Evolutionary conservation across 116 monocot genomes (phyloP).

Genomic region (Posidonia oceanica): DNA sequence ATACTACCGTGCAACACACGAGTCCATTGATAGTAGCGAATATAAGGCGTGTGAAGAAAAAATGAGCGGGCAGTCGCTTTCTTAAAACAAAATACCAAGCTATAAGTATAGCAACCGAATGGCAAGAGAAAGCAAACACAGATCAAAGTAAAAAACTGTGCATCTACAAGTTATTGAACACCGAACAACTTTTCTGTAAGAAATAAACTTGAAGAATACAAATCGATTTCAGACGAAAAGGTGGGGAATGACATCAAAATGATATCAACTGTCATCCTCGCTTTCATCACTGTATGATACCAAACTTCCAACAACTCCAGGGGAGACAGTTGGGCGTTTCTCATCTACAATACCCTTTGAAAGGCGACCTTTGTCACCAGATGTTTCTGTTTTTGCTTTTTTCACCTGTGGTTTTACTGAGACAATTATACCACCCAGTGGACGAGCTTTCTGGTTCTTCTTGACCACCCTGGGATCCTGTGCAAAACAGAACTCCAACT

Average conservation of each 20-base stretch:
- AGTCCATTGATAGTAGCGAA: too few relatives aligned
- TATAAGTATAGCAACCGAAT: too few relatives aligned
- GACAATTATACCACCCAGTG: constrained; percentile 11
- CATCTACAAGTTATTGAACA: too few relatives aligned
- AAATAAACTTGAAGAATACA: too few relatives aligned
- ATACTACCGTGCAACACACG: too few relatives aligned
- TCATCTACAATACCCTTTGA: not conserved
- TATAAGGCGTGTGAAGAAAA: too few relatives aligned
- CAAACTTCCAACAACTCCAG: constrained; percentile 6
- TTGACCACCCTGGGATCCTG: constrained; percentile 2
- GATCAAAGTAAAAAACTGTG: too few relatives aligned
- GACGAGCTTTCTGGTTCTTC: constrained; percentile 10
- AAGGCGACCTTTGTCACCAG: not conserved
- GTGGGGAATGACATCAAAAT: not conserved
- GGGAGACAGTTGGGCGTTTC: not conserved
- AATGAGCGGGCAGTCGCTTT: too few relatives aligned
- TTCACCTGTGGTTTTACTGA: constrained; percentile 15
- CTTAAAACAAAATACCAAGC: too few relatives aligned
- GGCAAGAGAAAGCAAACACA: too few relatives aligned
- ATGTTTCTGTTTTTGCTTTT: constrained; percentile 8
- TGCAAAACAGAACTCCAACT: not conserved
- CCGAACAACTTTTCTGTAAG: too few relatives aligned
- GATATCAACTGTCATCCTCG: constrained; percentile 12
- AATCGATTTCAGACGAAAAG: not conserved
- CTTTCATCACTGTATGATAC: constrained; percentile 27